Percentiles rank a stretch among this genome's conserved stretches.
These are phyloP conservation scores for Lepidium sativum DNA, from an alignment of 345 rosid species.

Conservation along the genomic window DNA sequence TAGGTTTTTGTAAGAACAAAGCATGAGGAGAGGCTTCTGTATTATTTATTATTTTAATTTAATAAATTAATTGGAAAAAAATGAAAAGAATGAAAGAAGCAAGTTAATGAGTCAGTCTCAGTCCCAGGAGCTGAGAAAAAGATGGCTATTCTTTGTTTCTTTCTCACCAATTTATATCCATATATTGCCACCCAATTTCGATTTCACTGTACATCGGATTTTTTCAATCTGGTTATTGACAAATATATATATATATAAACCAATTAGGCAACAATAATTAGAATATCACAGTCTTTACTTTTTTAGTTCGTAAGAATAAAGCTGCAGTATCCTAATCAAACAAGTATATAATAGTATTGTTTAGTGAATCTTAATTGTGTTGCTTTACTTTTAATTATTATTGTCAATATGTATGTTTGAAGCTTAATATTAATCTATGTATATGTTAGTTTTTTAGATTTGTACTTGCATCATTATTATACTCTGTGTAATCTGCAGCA, in stretches of 20 bases:
- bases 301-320: background rate
- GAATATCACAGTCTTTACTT: background rate
- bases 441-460: too few species aligned
- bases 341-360: background rate
- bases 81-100: constrained; percentile 16
- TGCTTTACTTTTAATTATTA: background rate
- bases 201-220: too few species aligned
- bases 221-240: too few species aligned
- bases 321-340: background rate
- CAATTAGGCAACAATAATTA: too few species aligned
- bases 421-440: too few species aligned
- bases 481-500: background rate
- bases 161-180: too few species aligned
- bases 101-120: constrained; percentile 21
- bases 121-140: constrained; percentile 9
- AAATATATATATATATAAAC: too few species aligned
- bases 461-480: too few species aligned
- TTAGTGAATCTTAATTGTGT: background rate
- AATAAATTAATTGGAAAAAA: background rate
- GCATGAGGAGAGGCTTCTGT: background rate
- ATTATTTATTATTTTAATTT: background rate
- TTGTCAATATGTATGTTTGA: too few species aligned
- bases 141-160: background rate
- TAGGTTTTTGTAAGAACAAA: background rate
- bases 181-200: too few species aligned